Base-by-base conservation (phyloP, 2,329 filamentous ascomycete genomes). In the Xylariaceae sp. region DNA sequence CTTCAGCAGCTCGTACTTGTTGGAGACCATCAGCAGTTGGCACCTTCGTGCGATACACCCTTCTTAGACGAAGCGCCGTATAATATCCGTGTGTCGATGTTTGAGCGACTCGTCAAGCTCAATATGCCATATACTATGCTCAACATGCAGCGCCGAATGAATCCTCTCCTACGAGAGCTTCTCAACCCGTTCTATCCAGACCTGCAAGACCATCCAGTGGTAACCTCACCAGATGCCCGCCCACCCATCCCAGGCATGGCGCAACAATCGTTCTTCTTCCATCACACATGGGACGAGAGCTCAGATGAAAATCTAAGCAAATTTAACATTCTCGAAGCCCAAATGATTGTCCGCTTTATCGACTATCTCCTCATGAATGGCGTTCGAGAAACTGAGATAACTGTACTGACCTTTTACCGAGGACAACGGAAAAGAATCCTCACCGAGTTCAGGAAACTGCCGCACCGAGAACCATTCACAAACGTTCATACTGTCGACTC, bases 341-440 rank as follows among this genome's bases (percentile, higher is more conserved):
- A 81, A 1, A 92, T 96, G 85, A 76, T 96, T 29, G 80, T 84
- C 0, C 78, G 77, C 0, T 88, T 95, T 59, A 85, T 85, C 59
- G 73, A 81, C 22, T 88, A 96, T 63, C 80, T 96, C 0, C 68
- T 86, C 1, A 72, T 83, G 54, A 92, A 92, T 57, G 85, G 85
- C 0, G 72, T 86, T 1, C 62, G 72, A 0, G 67, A 79, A 0
- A 67, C 72, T 0, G 76, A 85, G 5, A 91, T 96, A 52, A 95
- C 90, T 0, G 74, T 96, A 2, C 70, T 96, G 47, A 92, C 90
- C 0, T 96, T 94, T 65, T 96, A 96, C 74, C 89, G 88, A 41
- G 91, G 88, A 0, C 92, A 96, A 65, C 79, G 86, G 42, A 87
- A 86, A 60, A 71, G 77, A 2, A 76, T 96, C 2, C 63, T 84